Base-by-base conservation (phyloP, 2,329 filamentous ascomycete species). In the Amauroascus niger region DNA sequence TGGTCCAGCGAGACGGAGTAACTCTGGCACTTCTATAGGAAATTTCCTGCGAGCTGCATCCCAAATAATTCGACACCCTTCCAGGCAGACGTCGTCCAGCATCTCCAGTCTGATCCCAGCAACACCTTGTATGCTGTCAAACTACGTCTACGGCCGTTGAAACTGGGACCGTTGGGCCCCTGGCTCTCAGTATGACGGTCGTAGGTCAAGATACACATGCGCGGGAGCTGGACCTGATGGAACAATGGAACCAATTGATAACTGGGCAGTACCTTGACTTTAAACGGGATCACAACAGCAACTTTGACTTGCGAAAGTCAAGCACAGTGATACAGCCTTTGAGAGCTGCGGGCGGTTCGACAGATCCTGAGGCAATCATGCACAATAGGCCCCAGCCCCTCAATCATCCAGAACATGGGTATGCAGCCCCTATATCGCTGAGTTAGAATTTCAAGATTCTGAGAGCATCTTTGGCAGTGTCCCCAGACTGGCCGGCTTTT, bases 151-250 rank as follows among this genome's bases (percentile, higher is more conserved):
- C 24, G 22, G 26, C 16, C 22, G 50, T 46, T 24, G 30, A 20
- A 28, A 26, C 20, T 39, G 9, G 20, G 22, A 37, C 20, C 28
- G 7, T 39, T 52, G 22, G 41, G 40, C 6, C 41, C 30, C 20
- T 13, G 41, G 41, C 32, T 28, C 24, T 52, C 18, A 52, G 30
- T 37, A 52, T 52, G 41, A 52, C 41, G 30, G 18, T 14, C 28
- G 30, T 45, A n/a, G 40, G 28, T 41, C 37, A 37, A 39, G 30
- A 52, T 45, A 52, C 30, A 28, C 28, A 37, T 28, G 39, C 46
- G 50, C 30, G n/a, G n/a, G 50, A 52, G 20, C 28, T n/a, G 20
- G 50, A 52, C 14, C 24, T 20, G 30, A 41, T 32, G 18, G 24
- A 28, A 39, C 50, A 46, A 39, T 52, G 50, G 50, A 18, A 46